Conservation (phyloP, 1,284 basidiomycete species). For the Ceratobasidium sp. region DNA sequence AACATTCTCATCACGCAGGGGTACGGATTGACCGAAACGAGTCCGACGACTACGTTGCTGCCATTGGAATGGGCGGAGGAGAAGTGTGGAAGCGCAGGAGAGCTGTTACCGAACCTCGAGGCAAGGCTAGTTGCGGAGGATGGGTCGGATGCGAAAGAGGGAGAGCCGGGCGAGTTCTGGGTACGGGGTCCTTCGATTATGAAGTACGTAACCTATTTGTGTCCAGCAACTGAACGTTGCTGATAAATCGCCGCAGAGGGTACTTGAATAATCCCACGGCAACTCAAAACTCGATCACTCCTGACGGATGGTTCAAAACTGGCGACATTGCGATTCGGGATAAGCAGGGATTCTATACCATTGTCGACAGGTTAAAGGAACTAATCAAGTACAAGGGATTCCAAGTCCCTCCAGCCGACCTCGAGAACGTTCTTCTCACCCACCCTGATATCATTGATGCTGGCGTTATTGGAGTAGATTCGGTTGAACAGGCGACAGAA, state of each 20-base stretch:
- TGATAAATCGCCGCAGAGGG: conserved; percentile 45
- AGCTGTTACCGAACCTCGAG: conserved; percentile 78
- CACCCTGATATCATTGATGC: conserved; percentile 75
- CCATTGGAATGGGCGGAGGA: conserved; percentile 4
- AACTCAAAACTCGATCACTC: conserved; percentile 69
- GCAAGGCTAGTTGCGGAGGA: conserved; percentile 72
- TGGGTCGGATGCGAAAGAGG: conserved; percentile 55
- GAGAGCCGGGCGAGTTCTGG: conserved; percentile 80
- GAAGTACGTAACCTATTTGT: conserved; percentile 58
- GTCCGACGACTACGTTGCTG: conserved; percentile 30
- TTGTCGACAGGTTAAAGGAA: conserved; percentile 78
- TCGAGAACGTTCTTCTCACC: conserved; percentile 74
- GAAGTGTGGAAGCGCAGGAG: conserved; percentile 71
- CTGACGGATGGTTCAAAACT: conserved; percentile 83
- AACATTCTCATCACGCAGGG: conserved; percentile 55
- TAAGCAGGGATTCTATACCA: conserved; percentile 66
- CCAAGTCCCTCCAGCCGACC: conserved; percentile 83
- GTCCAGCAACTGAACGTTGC: background rate
- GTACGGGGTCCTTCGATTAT: conserved; percentile 77
- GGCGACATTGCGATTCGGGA: conserved; percentile 75
- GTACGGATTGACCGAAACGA: conserved; percentile 80
- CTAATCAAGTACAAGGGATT: conserved; percentile 84
- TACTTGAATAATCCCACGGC: conserved; percentile 69
- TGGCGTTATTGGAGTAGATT: conserved; percentile 74
- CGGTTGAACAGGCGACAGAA: conserved; percentile 70